Percentiles rank a stretch among this genome's conserved stretches.
phyloP scores from a whole-genome alignment of 2,329 filamentous ascomycete species.

The Trichoderma sp. region DNA sequence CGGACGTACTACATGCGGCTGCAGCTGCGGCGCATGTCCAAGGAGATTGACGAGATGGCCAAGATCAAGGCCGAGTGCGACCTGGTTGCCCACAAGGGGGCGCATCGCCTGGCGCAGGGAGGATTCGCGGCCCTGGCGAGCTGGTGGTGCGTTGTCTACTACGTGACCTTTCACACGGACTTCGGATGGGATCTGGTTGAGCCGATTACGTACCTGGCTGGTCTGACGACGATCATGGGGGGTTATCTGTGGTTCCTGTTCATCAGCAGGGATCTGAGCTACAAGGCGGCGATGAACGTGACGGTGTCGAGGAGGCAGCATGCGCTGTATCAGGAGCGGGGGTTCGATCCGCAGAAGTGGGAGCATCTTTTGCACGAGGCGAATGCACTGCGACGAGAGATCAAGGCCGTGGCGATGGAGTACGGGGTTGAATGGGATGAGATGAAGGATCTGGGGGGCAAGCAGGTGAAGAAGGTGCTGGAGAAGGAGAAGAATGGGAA shows the following conservation, averaged over 20 bases:
- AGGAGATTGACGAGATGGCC: slow-evolving; percentile 68
- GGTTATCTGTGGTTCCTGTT: slow-evolving; percentile 94
- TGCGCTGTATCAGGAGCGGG: slow-evolving; percentile 72
- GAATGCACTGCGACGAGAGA: slow-evolving; percentile 75
- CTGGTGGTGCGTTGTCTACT: slow-evolving; percentile 86
- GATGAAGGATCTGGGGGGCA: slow-evolving; percentile 68
- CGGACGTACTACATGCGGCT: slow-evolving; percentile 86
- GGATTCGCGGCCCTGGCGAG: slow-evolving; percentile 72
- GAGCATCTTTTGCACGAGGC: slow-evolving; percentile 77
- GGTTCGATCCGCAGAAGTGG: slow-evolving; percentile 78
- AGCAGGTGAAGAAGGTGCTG: slow-evolving; percentile 61
- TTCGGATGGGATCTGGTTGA: slow-evolving; percentile 91
- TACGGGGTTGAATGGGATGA: slow-evolving; percentile 93
- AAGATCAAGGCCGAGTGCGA: slow-evolving; percentile 83
- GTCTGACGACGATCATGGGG: slow-evolving; percentile 82
- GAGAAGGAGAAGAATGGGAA: slow-evolving; percentile 53
- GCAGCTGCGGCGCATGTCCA: slow-evolving; percentile 70
- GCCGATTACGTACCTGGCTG: slow-evolving; percentile 85
- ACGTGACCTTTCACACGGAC: slow-evolving; percentile 69
- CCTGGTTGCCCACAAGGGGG: slow-evolving; percentile 71
- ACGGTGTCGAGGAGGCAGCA: slow-evolving; percentile 79
- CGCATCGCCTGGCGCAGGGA: slow-evolving; percentile 76
- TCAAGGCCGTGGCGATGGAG: slow-evolving; percentile 77
- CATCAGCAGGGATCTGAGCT: slow-evolving; percentile 86
- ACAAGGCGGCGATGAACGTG: slow-evolving; percentile 82